Percentiles rank a stretch among this genome's conserved stretches.
Conservation (phyloP, 805 yeast genomes). For the Kluyveromyces wickerhamii region DNA sequence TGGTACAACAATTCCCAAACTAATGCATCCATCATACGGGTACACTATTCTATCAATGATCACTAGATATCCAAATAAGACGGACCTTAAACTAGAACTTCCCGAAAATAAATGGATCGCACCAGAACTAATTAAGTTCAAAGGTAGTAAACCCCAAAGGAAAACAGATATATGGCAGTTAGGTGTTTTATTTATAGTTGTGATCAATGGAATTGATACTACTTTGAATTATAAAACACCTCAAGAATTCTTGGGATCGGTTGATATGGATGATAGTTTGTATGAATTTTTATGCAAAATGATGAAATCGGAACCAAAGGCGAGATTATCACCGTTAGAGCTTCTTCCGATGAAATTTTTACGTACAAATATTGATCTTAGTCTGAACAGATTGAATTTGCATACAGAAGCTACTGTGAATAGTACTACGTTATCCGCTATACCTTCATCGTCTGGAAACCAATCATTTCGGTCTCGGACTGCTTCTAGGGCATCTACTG, state of each 20-base stretch:
- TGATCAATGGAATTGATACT: conserved; percentile 53
- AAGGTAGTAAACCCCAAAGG: conserved; percentile 46
- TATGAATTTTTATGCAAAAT: conserved; percentile 59
- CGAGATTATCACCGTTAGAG: conserved; percentile 78
- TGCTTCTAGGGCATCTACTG: conserved; percentile 15
- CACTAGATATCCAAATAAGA: conserved; percentile 31
- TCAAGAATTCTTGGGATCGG: conserved; percentile 46
- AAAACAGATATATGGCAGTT: conserved; percentile 92
- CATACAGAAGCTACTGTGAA: conserved; percentile 6
- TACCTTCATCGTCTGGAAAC: background rate
- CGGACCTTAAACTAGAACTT: conserved; percentile 16
- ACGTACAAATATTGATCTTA: conserved; percentile 53
- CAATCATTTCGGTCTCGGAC: conserved; percentile 14
- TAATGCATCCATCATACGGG: conserved; percentile 55
- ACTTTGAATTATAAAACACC: conserved; percentile 52
- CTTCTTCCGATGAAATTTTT: conserved; percentile 76
- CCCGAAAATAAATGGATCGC: conserved; percentile 53
- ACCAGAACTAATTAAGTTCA: conserved; percentile 51
- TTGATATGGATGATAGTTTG: conserved; percentile 47
- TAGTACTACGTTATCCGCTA: background rate
- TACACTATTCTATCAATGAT: conserved; percentile 38
- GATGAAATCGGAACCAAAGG: conserved; percentile 56
- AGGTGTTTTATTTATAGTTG: conserved; percentile 68
- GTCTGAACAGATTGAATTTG: conserved; percentile 23
- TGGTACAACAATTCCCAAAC: conserved; percentile 49